phyloP scores from a whole-genome alignment of 1,139 yeast species.

The Debaryomyces subglobosus region DNA sequence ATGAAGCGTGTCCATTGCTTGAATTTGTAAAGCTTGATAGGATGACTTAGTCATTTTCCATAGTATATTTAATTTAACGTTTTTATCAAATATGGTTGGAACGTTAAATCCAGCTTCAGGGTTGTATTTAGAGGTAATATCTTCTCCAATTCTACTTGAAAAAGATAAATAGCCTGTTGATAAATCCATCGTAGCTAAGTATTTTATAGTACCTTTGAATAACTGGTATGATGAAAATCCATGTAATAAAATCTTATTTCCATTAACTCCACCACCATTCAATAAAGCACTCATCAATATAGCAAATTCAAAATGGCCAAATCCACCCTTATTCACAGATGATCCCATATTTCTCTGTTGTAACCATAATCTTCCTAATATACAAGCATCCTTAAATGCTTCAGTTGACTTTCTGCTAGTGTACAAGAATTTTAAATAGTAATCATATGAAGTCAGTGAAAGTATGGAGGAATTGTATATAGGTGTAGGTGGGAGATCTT shows the following conservation, averaged over 20 bases:
- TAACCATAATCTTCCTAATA: constrained; percentile 87
- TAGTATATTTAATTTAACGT: constrained; percentile 71
- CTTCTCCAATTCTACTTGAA: constrained; percentile 58
- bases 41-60: constrained; percentile 81
- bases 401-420: constrained; percentile 76
- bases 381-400: constrained; percentile 86
- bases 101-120: constrained; percentile 62
- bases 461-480: constrained; percentile 80
- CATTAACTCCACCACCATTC: constrained; percentile 80
- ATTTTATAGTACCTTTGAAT: constrained; percentile 84
- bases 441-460: constrained; percentile 66
- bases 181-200: constrained; percentile 77
- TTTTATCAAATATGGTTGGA: constrained; percentile 78
- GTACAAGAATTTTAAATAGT: constrained; percentile 74
- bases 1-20: constrained; percentile 69
- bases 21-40: constrained; percentile 60
- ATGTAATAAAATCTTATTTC: constrained; percentile 73
- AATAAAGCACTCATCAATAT: constrained; percentile 77
- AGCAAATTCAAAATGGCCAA: constrained; percentile 91
- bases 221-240: constrained; percentile 94
- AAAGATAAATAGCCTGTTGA: constrained; percentile 68
- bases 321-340: constrained; percentile 68
- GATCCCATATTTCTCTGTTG: constrained; percentile 82
- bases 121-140: constrained; percentile 49
- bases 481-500: constrained; percentile 75